These are phyloP conservation scores for Triticum aestivum DNA, from an alignment of 176 grass and related monocot genomes.

Conservation along the genomic window DNA sequence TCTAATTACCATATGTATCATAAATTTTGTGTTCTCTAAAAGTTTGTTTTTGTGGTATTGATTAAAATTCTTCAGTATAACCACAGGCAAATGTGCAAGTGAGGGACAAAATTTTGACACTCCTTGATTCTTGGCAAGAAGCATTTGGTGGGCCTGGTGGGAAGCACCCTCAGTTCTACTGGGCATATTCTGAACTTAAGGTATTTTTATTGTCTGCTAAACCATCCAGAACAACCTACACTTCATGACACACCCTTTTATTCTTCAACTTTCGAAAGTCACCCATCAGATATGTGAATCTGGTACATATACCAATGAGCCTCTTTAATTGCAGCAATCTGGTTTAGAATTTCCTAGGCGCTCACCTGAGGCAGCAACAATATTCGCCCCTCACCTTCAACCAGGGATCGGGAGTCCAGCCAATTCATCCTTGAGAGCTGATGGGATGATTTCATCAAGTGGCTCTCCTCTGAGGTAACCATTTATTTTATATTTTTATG, in stretches of 20 bases:
- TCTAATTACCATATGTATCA: background rate
- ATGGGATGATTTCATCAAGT: constrained; percentile 77
- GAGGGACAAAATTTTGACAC: constrained; percentile 66
- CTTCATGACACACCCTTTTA: background rate
- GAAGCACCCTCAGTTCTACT: constrained; percentile 76
- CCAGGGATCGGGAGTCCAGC: constrained; percentile 51
- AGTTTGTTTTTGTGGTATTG: background rate
- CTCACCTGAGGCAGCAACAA: constrained; percentile 55
- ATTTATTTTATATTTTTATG: background rate
- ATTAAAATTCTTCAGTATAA: background rate
- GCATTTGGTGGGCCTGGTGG: constrained; percentile 75
- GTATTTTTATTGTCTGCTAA: constrained; percentile 22
- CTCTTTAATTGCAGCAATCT: constrained; percentile 46
- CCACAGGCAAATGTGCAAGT: constrained; percentile 63
- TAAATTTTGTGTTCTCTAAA: background rate
- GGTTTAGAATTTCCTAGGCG: constrained; percentile 71
- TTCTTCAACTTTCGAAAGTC: background rate
- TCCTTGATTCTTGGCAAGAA: constrained; percentile 87
- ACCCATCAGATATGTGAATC: background rate
- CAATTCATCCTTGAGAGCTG: constrained; percentile 58
- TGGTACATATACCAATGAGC: background rate
- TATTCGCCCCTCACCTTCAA: constrained; percentile 60
- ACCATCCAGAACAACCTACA: background rate
- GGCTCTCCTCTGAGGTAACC: constrained; percentile 54
- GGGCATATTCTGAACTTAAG: constrained; percentile 81